Conservation (phyloP, 2,329 filamentous ascomycete species). For the Chrysosporium keratinophilum region DNA sequence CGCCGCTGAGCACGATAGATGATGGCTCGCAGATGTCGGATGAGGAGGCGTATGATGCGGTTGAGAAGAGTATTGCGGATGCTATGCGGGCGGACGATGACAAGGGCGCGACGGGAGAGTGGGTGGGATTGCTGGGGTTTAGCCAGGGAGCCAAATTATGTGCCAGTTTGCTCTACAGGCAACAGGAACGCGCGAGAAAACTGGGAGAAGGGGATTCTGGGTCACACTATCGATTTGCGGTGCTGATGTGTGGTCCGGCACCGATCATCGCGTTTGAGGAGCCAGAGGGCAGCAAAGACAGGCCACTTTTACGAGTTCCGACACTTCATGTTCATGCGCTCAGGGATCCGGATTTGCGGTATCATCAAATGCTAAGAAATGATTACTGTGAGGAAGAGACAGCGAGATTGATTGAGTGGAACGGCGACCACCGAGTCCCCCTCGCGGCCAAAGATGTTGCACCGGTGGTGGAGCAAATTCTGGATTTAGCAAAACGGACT, state of each 20-base stretch:
- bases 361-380: conserved; percentile 47
- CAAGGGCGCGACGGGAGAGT: conserved; percentile 42
- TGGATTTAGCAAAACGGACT: conserved; percentile 9
- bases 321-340: conserved; percentile 61
- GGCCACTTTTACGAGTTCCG: conserved; percentile 33
- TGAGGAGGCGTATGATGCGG: conserved; percentile 38
- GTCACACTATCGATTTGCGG: conserved; percentile 14
- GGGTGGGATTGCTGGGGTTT: conserved; percentile 55
- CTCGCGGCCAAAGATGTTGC: conserved; percentile 58
- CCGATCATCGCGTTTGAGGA: conserved; percentile 8
- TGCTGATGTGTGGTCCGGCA: conserved; percentile 14
- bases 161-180: conserved; percentile 45
- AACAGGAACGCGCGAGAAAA: conserved; percentile 11
- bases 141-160: conserved; percentile 56
- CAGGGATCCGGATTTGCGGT: conserved; percentile 48
- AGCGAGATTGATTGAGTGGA: conserved; percentile 57
- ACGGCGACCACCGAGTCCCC: conserved; percentile 60
- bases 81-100: conserved; percentile 28
- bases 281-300: background rate
- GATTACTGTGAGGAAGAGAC: conserved; percentile 50
- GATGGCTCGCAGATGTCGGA: conserved; percentile 32
- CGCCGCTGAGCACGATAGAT: conserved; percentile 33
- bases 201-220: background rate
- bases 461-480: conserved; percentile 29
- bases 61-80: conserved; percentile 40